These are phyloP conservation scores for Sclerospora graminicola DNA, from an alignment of 352 stramenopile genomes.

Conservation along the genomic window DNA sequence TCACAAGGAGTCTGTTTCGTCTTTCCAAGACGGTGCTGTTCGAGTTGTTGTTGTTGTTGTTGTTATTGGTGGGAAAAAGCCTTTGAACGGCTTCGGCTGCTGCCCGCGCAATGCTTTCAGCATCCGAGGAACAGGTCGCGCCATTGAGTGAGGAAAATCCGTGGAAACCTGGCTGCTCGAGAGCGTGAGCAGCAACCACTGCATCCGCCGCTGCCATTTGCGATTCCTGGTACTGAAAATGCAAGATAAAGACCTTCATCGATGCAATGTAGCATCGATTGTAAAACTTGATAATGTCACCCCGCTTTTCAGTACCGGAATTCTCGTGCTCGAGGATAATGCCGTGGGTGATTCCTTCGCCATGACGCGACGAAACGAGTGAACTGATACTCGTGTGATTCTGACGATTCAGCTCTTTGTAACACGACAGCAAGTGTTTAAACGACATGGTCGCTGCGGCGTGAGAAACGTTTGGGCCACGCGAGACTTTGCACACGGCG, in stretches of 20 bases:
- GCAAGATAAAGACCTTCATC: constrained; percentile 82
- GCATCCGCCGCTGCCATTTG: constrained; percentile 68
- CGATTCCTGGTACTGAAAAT: constrained; percentile 78
- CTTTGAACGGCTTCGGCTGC: constrained; percentile 62
- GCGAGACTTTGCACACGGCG: constrained; percentile 80
- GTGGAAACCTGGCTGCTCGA: too few species aligned
- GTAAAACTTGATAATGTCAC: constrained; percentile 87
- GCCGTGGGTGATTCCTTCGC: constrained; percentile 61
- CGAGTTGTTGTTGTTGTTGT: background rate
- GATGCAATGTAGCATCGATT: constrained; percentile 73
- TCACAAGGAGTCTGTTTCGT: constrained; percentile 27
- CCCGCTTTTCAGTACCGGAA: too few species aligned
- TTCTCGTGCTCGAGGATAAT: constrained; percentile 59
- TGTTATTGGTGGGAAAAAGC: constrained; percentile 8
- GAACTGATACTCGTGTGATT: constrained; percentile 9
- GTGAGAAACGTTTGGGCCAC: constrained; percentile 43
- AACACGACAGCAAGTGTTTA: constrained; percentile 63
- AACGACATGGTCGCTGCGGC: constrained; percentile 39
- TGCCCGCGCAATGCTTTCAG: constrained; percentile 69
- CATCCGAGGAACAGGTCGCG: constrained; percentile 50
- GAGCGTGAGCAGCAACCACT: constrained; percentile 18
- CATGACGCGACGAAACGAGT: constrained; percentile 26
- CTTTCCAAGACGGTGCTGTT: constrained; percentile 4
- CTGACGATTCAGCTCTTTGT: constrained; percentile 59
- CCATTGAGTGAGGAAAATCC: constrained; percentile 2